These are phyloP conservation scores for Benincasa hispida DNA, from an alignment of 306 rosid genomes.

Conservation along the genomic window DNA sequence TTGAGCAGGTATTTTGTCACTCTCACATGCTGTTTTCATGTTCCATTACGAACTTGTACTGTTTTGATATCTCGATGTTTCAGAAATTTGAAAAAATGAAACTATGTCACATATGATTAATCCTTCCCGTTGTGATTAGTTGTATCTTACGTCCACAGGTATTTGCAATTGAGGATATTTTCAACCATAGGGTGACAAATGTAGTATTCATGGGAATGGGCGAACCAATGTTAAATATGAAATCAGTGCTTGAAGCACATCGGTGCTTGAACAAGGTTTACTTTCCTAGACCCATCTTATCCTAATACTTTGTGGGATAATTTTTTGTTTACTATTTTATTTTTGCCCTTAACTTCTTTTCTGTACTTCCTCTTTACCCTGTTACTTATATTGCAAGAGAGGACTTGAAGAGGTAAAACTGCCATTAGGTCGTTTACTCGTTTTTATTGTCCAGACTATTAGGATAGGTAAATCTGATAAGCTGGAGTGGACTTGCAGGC, in stretches of 20 bases:
- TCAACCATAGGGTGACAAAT: slow-evolving; percentile 79
- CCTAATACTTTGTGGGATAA: not conserved
- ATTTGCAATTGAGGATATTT: slow-evolving; percentile 83
- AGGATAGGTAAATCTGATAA: not conserved
- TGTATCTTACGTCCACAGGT: slow-evolving; percentile 40
- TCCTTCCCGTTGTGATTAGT: not conserved
- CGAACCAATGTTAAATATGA: slow-evolving; percentile 92
- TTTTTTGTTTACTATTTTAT: not conserved
- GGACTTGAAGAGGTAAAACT: not conserved
- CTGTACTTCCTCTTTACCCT: not conserved
- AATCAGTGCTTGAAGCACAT: slow-evolving; percentile 80
- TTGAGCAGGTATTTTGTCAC: slow-evolving; percentile 63
- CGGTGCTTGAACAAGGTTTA: slow-evolving; percentile 81
- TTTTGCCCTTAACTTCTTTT: not conserved
- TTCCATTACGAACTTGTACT: not conserved
- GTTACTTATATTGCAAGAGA: not conserved
- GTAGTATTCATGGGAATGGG: slow-evolving; percentile 99
- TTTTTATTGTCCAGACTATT: not conserved
- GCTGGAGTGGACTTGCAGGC: not conserved
- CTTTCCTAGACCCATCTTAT: not conserved
- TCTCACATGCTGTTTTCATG: not conserved
- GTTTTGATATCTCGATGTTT: not conserved
- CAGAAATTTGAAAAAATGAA: not conserved
- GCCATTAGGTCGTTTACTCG: not conserved
- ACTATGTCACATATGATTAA: not conserved